Conservation (phyloP, 2,329 filamentous ascomycete genomes). For the Trichoderma koningii region DNA sequence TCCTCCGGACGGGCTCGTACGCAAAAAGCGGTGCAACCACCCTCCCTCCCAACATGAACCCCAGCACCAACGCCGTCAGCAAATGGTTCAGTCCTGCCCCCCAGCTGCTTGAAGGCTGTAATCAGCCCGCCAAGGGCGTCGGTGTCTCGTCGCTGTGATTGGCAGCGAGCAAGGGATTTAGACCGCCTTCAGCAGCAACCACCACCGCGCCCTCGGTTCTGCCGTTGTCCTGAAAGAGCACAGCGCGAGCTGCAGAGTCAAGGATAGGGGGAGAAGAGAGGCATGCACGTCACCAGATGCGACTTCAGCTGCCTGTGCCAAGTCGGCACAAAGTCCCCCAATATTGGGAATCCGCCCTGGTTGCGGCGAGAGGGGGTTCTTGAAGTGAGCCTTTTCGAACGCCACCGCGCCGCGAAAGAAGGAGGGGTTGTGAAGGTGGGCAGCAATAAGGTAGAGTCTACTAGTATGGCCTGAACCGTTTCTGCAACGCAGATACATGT, state of each 20-base stretch:
- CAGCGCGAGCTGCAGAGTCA: slow-evolving; percentile 15
- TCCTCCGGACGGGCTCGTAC: too few relatives aligned
- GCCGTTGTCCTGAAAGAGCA: slow-evolving; percentile 18
- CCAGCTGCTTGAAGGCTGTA: slow-evolving; percentile 3
- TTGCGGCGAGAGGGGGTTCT: not conserved
- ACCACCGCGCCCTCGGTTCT: slow-evolving; percentile 14
- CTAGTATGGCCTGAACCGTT: too few relatives aligned
- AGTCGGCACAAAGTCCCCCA: slow-evolving; percentile 4
- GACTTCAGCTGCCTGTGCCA: slow-evolving; percentile 9
- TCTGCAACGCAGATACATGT: too few relatives aligned
- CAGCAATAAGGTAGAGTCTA: not conserved
- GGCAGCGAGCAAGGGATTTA: not conserved
- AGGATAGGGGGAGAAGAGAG: not conserved
- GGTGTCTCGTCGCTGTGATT: slow-evolving; percentile 5
- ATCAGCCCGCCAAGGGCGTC: not conserved
- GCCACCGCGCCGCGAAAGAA: slow-evolving; percentile 1
- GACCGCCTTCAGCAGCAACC: not conserved
- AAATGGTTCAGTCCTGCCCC: slow-evolving; percentile 15
- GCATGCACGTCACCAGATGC: slow-evolving; percentile 16
- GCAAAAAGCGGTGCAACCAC: too few relatives aligned
- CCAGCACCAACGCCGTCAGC: not conserved
- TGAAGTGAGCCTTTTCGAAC: not conserved
- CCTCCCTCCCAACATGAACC: too few relatives aligned
- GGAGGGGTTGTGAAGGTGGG: not conserved
- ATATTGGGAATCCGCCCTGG: not conserved